A percentile compares a stretch with the other conserved stretches of the same genome.
Evolutionary conservation across 345 rosid species (phyloP).

Genomic region (Raphanus sativus): DNA sequence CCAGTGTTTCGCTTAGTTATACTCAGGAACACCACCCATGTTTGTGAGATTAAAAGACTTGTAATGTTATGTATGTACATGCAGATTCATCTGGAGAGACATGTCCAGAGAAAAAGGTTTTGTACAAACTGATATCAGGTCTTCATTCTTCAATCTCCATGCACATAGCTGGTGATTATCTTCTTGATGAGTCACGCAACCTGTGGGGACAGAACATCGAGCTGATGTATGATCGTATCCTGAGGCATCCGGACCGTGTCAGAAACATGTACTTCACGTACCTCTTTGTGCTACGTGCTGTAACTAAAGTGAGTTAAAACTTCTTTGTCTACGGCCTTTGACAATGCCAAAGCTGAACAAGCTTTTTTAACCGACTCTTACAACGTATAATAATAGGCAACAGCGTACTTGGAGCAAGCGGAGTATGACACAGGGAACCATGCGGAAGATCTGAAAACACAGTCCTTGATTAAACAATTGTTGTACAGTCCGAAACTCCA

Average conservation of each 20-base stretch:
- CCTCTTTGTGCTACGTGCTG: slow-evolving; percentile 93
- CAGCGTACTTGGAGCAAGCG: slow-evolving; percentile 90
- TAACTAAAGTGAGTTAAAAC: slow-evolving; percentile 67
- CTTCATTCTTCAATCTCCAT: slow-evolving; percentile 96
- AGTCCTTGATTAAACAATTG: slow-evolving; percentile 77
- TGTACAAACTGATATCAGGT: slow-evolving; percentile 95
- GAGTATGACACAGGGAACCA: slow-evolving; percentile 87
- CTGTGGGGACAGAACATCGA: slow-evolving; percentile 91
- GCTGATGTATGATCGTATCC: slow-evolving; percentile 85
- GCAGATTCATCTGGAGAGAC: slow-evolving; percentile 78
- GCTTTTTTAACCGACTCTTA: background rate
- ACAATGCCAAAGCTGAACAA: background rate
- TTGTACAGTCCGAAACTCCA: slow-evolving; percentile 71
- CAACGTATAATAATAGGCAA: slow-evolving; percentile 51
- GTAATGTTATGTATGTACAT: background rate
- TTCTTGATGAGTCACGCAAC: slow-evolving; percentile 76
- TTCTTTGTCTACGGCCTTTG: background rate
- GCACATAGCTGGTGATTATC: slow-evolving; percentile 89
- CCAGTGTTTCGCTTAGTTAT: no score
- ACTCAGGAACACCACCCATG: no score
- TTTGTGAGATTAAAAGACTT: background rate
- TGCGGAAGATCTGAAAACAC: slow-evolving; percentile 80
- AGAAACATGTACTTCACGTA: slow-evolving; percentile 88
- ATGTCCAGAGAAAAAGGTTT: slow-evolving; percentile 82
- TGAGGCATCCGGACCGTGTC: slow-evolving; percentile 80